Base-by-base conservation (phyloP, 2,329 filamentous ascomycete species). In the Cytospora piceicola region DNA sequence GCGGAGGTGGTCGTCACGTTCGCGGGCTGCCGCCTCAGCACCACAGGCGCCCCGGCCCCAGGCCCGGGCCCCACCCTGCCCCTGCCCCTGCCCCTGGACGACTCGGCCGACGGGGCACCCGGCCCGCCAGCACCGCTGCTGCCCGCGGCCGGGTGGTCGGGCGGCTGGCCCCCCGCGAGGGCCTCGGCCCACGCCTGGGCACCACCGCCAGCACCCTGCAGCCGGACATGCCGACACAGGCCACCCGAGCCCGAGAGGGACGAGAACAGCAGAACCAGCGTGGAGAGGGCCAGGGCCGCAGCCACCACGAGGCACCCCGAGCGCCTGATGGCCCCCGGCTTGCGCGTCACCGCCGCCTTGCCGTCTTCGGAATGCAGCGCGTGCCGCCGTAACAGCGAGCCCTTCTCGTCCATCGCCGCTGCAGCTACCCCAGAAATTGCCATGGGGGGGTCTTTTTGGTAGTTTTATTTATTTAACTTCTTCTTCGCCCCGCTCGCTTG, bases 1-100 rank as follows among this genome's bases (percentile, higher is more conserved):
- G 72, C 57, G 62, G 72, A 63, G 42, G 73, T 36, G 15, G 72
- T 54, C 36, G 70, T 64, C 42, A 56, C 62, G 22, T 36, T 60
- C 57, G 63, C 32, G 20, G 65, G 58, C 65, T 64, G 63, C 39
- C 65, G 65, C 49, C 62, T 58, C 20, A 61, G 60, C 54, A 62
- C 42, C 36, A 24, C 65, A 34, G 56, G 49, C 22, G 4, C 56
- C 2, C 34, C 46, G 32, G 54, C 59, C 20, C 51, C 59, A 34
- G 55, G 52, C 39, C 49, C 59, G 17, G 55, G 34, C n/a, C n/a
- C n/a, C n/a, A n/a, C n/a, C n/a, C n/a, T n/a, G n/a, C n/a, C n/a
- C n/a, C n/a, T n/a, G n/a, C n/a, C 27, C 27, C 27, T 29, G 27
- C 22, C 52, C 15, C 60, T 62, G 36, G n/a, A 46, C 60, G 39